These are phyloP conservation scores for Paecilomyces formosus DNA, from an alignment of 2,329 filamentous ascomycete genomes.

Conservation along the genomic window DNA sequence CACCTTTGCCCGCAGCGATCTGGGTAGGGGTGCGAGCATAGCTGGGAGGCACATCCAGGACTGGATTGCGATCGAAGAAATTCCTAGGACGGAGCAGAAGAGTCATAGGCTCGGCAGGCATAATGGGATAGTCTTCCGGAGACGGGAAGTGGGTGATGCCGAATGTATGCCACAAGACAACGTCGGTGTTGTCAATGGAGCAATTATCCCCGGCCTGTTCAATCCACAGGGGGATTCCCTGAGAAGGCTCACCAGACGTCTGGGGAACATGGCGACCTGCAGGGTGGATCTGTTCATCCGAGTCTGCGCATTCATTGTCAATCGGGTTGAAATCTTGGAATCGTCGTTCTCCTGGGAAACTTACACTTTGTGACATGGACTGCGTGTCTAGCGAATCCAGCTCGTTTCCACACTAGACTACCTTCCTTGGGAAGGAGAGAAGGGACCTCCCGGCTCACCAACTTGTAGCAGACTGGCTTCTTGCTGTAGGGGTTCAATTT, in stretches of 20 bases:
- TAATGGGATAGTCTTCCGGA: conserved; percentile 86
- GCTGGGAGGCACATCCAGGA: conserved; percentile 71
- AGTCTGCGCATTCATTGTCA: conserved; percentile 44
- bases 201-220: conserved; percentile 54
- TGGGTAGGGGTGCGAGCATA: conserved; percentile 68
- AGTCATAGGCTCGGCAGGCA: conserved; percentile 82
- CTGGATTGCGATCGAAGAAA: conserved; percentile 75
- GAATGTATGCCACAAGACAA: conserved; percentile 92
- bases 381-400: conserved; percentile 78
- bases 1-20: conserved; percentile 40
- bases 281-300: conserved; percentile 74
- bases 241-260: conserved; percentile 70
- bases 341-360: conserved; percentile 19
- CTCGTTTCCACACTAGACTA: conserved; percentile 80
- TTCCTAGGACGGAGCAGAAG: conserved; percentile 70
- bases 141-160: conserved; percentile 83
- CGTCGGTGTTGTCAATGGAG: conserved; percentile 70
- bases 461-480: conserved; percentile 80
- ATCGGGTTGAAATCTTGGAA: conserved; percentile 3
- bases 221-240: conserved; percentile 70
- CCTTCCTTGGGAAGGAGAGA: conserved; percentile 70
- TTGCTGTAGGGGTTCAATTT: conserved; percentile 79
- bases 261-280: conserved; percentile 83
- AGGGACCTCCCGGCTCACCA: conserved; percentile 80
- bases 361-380: conserved; percentile 85